Evolutionary conservation across 352 stramenopile species (phyloP), one percentile per base, ranked within the genome.

Genomic region (Globisporangium lucens): DNA sequence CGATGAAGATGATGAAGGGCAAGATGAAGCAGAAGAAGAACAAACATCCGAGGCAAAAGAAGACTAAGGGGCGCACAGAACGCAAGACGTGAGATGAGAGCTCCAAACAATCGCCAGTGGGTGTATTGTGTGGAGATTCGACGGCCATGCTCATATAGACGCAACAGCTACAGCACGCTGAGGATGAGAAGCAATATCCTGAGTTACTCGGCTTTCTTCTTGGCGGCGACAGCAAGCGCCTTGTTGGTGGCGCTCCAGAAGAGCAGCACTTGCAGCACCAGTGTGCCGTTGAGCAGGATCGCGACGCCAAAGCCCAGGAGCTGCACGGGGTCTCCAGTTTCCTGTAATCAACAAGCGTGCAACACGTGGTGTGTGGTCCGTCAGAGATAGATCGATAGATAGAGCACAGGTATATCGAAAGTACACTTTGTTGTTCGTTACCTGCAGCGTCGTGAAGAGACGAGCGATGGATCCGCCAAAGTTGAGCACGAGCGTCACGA

Each of bases 371-470:
- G 47, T 53, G 43, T 33, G 38, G 38, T 17, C 4, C 4, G 56
- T 51, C 15, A 63, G 57, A 13, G 36, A 60, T 33, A 33, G 30
- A 33, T 33, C 30, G 30, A 30, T 41, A 24, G 29, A 49, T 12
- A 49, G 30, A 27, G 33, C 24, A 41, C 8, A 15, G 29, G 3
- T 1, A 46, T 2, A 36, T 3, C 20, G 2, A 1, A 33, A 43
- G 17, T 8, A 30, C 55, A 46, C 13, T 10, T 6, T 29, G 51
- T 41, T 22, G 33, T 5, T 33, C 4, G 5, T 33, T 68, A 85
- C 80, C 75, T 95, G 86, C 63, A 97, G 71, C 17, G 88, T 95
- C 24, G 89, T 97, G 72, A 97, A 97, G 61, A 97, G 76, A 1
- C 89, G 85, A 41, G 89, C 89, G 55, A 93, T 67, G 0, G 86